Evolutionary conservation across 1,284 basidiomycete genomes (phyloP), one percentile per base, ranked within the genome.

Genomic region (Ustilago loliicola): DNA sequence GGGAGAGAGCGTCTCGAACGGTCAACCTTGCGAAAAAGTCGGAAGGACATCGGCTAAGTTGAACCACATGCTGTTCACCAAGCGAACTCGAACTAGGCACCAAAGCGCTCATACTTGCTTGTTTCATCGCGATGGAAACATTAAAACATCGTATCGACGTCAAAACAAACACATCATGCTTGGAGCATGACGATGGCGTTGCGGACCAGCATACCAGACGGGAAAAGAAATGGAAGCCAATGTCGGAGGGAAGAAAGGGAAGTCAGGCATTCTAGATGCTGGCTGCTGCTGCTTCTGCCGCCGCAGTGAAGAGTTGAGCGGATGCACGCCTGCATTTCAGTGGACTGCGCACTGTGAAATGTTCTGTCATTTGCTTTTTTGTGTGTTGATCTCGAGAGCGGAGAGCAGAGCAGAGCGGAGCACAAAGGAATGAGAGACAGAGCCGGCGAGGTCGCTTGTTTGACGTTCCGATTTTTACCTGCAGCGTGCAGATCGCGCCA

Each of bases 401-500:
- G 17, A 45, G 40, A 45, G 40, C 15, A 50, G 9, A 25, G 25
- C 27, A 21, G 42, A 45, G 51, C 25, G 25, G 27, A 45, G 21
- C 25, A 57, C 13, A 47, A 23, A 29, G 29, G 27, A 38, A 40
- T 45, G 42, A n/a, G 19, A 45, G 42, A 45, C 8, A 21, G 42
- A 45, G 27, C 48, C 48, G 48, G 25, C 9, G 30, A 53, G 27
- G 17, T 53, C 15, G 32, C 19, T 38, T 48, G 29, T 58, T 48
- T 47, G 56, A 58, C 56, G 42, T 48, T 48, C 30, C 42, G n/a
- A 32, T 32, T 45, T 57, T 19, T 29, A 42, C 4, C 66, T 69
- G 55, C 66, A 54, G 55, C 42, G 66, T 52, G 66, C 60, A 52
- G 66, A 61, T 61, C 59, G 59, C 59, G 47, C 19, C n/a, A 19